These are phyloP conservation scores for Salix caprea DNA, from an alignment of 345 rosid species.

Conservation along the genomic window DNA sequence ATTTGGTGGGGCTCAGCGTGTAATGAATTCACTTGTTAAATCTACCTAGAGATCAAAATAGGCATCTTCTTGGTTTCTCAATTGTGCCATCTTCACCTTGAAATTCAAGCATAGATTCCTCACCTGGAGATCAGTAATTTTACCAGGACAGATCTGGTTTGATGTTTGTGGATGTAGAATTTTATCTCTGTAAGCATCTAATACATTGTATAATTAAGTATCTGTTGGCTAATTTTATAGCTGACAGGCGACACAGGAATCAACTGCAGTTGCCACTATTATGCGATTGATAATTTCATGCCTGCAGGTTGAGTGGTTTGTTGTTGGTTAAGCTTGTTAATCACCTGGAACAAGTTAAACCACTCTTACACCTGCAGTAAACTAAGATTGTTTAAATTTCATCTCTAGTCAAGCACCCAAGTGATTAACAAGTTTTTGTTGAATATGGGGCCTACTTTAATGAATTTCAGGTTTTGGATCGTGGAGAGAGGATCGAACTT, in stretches of 20 bases:
- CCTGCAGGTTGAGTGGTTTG: background rate
- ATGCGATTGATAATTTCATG: background rate
- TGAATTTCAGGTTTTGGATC: conserved; percentile 73
- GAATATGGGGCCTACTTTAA: background rate
- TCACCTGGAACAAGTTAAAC: background rate
- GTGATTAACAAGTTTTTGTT: background rate
- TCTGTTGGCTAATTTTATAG: background rate
- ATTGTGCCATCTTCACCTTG: background rate
- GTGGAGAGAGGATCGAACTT: conserved; percentile 93
- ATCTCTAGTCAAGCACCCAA: background rate
- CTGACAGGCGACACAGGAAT: background rate
- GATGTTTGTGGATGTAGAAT: background rate
- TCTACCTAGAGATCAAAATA: background rate
- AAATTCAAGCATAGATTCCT: background rate
- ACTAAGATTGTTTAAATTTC: background rate
- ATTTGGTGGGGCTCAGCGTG: background rate
- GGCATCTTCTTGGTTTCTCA: background rate
- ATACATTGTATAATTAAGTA: background rate
- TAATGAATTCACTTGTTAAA: background rate
- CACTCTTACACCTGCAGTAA: background rate
- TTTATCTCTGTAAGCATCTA: background rate
- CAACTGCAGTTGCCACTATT: background rate
- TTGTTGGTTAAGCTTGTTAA: background rate
- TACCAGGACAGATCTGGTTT: background rate
- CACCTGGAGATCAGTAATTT: background rate